Evolutionary conservation across 805 yeast species (phyloP).

Genomic region (Starmerella powellii): DNA sequence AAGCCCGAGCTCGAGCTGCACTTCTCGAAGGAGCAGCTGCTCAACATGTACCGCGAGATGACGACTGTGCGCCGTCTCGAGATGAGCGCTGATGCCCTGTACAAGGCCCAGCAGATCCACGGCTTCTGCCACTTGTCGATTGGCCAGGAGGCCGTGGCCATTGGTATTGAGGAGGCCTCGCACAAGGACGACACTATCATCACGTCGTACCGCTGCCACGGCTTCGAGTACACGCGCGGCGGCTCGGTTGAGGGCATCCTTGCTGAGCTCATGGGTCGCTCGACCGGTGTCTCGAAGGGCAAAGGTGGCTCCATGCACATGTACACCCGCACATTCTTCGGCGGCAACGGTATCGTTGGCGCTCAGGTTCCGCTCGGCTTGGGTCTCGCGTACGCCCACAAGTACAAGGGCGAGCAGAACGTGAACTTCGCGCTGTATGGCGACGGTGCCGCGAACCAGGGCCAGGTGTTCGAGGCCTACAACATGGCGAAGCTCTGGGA

Average conservation of each 20-base stretch:
- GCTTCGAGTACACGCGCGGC: slow-evolving; percentile 94
- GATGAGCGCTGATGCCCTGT: slow-evolving; percentile 96
- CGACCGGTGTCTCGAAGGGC: slow-evolving; percentile 90
- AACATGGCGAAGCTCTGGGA: slow-evolving; percentile 99
- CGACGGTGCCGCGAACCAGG: slow-evolving; percentile 99
- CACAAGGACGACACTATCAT: slow-evolving; percentile 75
- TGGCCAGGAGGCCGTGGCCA: slow-evolving; percentile 98
- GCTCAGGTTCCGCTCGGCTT: slow-evolving; percentile 98
- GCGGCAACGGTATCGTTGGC: slow-evolving; percentile 99
- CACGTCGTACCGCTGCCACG: slow-evolving; percentile 98
- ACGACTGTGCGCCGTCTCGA: slow-evolving; percentile 82
- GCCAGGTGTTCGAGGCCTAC: slow-evolving; percentile 94
- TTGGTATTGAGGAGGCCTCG: slow-evolving; percentile 93
- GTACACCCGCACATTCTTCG: slow-evolving; percentile 90
- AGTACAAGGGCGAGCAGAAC: slow-evolving; percentile 60
- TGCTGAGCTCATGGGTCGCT: slow-evolving; percentile 94
- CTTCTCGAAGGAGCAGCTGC: slow-evolving; percentile 65
- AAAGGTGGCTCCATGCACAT: slow-evolving; percentile 99
- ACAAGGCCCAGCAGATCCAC: slow-evolving; percentile 96
- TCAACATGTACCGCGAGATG: slow-evolving; percentile 96
- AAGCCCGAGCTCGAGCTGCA: slow-evolving; percentile 56
- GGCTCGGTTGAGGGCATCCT: slow-evolving; percentile 78
- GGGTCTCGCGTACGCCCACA: slow-evolving; percentile 97
- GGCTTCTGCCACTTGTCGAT: slow-evolving; percentile 98
- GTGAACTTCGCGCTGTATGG: slow-evolving; percentile 88